phyloP scores from a whole-genome alignment of 2,329 filamentous ascomycete genomes.

The Clonostachys chloroleuca region DNA sequence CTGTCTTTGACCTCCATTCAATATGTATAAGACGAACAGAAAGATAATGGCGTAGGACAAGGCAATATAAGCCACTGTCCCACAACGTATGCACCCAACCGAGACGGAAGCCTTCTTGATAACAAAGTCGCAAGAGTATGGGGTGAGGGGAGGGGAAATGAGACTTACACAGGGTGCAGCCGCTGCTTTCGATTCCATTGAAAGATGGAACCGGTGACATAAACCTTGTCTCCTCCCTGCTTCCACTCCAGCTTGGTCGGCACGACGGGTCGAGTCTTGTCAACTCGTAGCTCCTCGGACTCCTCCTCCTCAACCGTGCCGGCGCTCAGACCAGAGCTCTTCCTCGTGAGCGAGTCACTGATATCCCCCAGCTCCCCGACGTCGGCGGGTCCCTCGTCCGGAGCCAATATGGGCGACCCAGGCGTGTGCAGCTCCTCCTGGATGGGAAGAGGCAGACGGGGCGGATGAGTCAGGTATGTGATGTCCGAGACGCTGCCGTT shows the following conservation, averaged over 20 bases:
- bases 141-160: not conserved
- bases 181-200: constrained; percentile 95
- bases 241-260: constrained; percentile 85
- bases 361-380: constrained; percentile 42
- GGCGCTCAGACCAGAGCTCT: constrained; percentile 55
- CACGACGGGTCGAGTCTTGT: constrained; percentile 73
- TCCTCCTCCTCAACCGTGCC: constrained; percentile 70
- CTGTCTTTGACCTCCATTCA: constrained; percentile 2
- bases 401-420: constrained; percentile 81
- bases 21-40: not conserved
- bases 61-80: constrained; percentile 10
- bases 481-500: constrained; percentile 59
- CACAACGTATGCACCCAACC: constrained; percentile 14
- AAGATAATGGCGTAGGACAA: not conserved
- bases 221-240: constrained; percentile 79
- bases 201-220: constrained; percentile 95
- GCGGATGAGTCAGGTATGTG: constrained; percentile 64
- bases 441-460: constrained; percentile 86
- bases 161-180: constrained; percentile 76
- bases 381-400: constrained; percentile 57
- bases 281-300: constrained; percentile 70
- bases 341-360: constrained; percentile 42
- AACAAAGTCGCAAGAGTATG: not conserved
- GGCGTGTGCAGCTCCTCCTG: constrained; percentile 87
- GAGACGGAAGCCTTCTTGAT: not conserved